A percentile compares a stretch with the other conserved stretches of the same genome.
Evolutionary conservation across 768 basidiomycete genomes (phyloP).

Genomic region (Tricholoma matsutake): DNA sequence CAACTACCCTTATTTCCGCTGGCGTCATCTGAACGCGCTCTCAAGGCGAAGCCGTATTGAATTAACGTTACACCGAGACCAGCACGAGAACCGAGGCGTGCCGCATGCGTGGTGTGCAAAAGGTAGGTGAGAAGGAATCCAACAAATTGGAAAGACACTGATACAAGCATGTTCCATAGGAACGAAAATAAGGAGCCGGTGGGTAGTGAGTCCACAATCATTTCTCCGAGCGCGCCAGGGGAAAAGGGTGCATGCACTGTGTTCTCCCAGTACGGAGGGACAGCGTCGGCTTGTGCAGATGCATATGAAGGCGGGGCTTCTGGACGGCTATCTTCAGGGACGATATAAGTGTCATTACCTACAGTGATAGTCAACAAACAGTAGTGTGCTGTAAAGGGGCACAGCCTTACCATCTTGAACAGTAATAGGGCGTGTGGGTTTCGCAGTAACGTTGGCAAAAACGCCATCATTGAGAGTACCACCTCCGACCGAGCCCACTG

Average conservation of each 20-base stretch:
- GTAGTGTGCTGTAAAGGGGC: slow-evolving; percentile 4
- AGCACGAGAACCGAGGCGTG: slow-evolving; percentile 88
- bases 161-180: slow-evolving; percentile 90
- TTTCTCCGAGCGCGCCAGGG: slow-evolving; percentile 63
- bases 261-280: slow-evolving; percentile 97
- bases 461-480: slow-evolving; percentile 85
- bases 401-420: slow-evolving; percentile 55
- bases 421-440: slow-evolving; percentile 59
- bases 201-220: slow-evolving; percentile 87
- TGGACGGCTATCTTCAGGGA: slow-evolving; percentile 80
- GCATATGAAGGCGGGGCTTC: slow-evolving; percentile 93
- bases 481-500: slow-evolving; percentile 52
- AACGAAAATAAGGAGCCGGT: slow-evolving; percentile 82
- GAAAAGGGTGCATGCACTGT: slow-evolving; percentile 88
- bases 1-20: slow-evolving; percentile 32
- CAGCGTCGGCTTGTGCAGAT: slow-evolving; percentile 89
- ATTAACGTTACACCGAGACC: slow-evolving; percentile 96
- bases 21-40: slow-evolving; percentile 47
- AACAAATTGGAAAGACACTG: slow-evolving; percentile 96
- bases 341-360: slow-evolving; percentile 73
- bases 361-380: background rate
- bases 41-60: slow-evolving; percentile 87
- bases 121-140: slow-evolving; percentile 93
- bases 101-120: slow-evolving; percentile 89
- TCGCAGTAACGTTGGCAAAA: slow-evolving; percentile 93